phyloP scores from a whole-genome alignment of 305 asterid genomes.

The Fraxinus nigra region DNA sequence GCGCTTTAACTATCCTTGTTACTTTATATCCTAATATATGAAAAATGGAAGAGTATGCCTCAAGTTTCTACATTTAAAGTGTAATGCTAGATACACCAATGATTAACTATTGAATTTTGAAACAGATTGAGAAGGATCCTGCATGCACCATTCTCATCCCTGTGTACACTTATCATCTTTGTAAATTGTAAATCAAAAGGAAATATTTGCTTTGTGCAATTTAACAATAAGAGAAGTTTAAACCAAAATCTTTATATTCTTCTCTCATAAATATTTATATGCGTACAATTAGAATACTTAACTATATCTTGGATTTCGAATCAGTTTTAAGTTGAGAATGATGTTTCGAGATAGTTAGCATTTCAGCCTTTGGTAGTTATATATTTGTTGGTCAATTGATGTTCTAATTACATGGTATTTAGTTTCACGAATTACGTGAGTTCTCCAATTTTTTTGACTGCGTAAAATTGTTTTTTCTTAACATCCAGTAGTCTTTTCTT shows the following conservation, averaged over 20 bases:
- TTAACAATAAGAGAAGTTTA: not conserved
- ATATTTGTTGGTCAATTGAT: not conserved
- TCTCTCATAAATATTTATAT: not conserved
- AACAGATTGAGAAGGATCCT: not conserved
- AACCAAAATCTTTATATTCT: not conserved
- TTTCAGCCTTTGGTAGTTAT: not conserved
- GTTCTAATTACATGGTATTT: not conserved
- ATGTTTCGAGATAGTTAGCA: not conserved
- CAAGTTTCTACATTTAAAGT: not conserved
- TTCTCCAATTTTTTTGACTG: not conserved
- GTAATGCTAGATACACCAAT: not conserved
- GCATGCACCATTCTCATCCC: not conserved
- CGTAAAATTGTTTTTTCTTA: conserved; percentile 19
- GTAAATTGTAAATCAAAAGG: not conserved
- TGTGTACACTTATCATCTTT: not conserved
- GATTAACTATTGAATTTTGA: not conserved
- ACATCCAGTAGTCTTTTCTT: conserved; percentile 51
- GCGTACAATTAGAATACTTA: not conserved
- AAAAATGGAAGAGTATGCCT: not conserved
- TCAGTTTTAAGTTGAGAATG: not conserved
- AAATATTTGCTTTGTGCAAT: not conserved
- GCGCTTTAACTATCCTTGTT: not conserved
- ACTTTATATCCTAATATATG: not conserved
- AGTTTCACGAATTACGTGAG: not conserved
- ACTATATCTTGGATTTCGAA: not conserved